These are phyloP conservation scores for Hyaloscypha variabilis DNA, from an alignment of 495 filamentous ascomycete species.

Conservation along the genomic window DNA sequence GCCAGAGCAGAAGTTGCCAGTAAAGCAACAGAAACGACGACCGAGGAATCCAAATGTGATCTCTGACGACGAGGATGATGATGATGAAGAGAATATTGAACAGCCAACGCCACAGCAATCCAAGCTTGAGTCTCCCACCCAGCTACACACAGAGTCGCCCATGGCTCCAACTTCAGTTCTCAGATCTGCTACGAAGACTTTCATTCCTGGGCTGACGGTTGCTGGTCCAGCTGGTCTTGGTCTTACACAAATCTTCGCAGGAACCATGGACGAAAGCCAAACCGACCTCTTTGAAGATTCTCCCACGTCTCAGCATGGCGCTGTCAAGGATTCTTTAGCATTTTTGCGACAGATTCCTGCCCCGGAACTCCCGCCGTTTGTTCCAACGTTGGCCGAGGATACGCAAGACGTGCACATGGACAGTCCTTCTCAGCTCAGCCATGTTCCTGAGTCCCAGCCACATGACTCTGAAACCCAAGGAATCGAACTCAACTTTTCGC, in stretches of 20 bases:
- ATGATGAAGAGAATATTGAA: slow-evolving; percentile 66
- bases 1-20: slow-evolving; percentile 13
- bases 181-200: slow-evolving; percentile 57
- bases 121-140: slow-evolving; percentile 40
- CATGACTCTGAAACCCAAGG: slow-evolving; percentile 41
- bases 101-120: slow-evolving; percentile 47
- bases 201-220: slow-evolving; percentile 60
- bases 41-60: slow-evolving; percentile 42
- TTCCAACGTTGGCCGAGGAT: slow-evolving; percentile 47
- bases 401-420: slow-evolving; percentile 64
- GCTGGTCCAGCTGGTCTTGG: slow-evolving; percentile 65
- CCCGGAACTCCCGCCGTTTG: slow-evolving; percentile 47
- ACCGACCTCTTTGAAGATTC: slow-evolving; percentile 14
- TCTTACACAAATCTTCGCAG: slow-evolving; percentile 90
- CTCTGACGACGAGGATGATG: slow-evolving; percentile 70
- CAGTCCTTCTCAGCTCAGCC: slow-evolving; percentile 52
- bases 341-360: slow-evolving; percentile 56
- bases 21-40: slow-evolving; percentile 40
- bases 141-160: slow-evolving; percentile 40
- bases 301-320: neutral
- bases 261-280: slow-evolving; percentile 72
- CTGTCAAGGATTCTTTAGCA: slow-evolving; percentile 48
- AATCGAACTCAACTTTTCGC: slow-evolving; percentile 52
- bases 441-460: slow-evolving; percentile 39
- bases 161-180: slow-evolving; percentile 53